Base-by-base conservation (phyloP, 1,284 basidiomycete genomes). In the Ganoderma sinense region DNA sequence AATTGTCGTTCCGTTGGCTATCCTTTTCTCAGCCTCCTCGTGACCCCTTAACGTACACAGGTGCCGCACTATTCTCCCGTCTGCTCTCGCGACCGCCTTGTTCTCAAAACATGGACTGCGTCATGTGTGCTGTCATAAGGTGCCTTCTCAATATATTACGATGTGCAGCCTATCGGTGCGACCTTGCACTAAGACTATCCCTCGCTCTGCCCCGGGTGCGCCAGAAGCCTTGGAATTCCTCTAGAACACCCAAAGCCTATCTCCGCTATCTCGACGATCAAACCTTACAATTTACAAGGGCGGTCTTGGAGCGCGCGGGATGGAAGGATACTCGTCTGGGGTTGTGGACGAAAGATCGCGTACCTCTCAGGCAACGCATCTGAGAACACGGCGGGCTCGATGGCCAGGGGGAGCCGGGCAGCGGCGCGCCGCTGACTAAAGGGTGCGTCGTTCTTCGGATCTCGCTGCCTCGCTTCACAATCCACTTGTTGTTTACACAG, bases 231-330 rank as follows among this genome's bases (percentile, higher is more conserved):
- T n/a, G 5, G 16, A 58, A n/a, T 20, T 58, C 16, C 55, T 36
- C 55, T 58, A 36, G 55, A 58, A 58, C 55, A 26, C 31, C 14
- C 55, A 58, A 33, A 58, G 26, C 2, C 56, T 59, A 59, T 59
- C 56, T 39, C 56, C 56, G 56, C 33, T 23, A 59, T 59, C 56
- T 59, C n/a, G n/a, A 20, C 33, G 56, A 59, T 59, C 56, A 31
- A 59, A 59, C 56, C 56, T 59, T 59, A 11, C 56, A 59, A 59
- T 59, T 59, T 59, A 59, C 56, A 20, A 59, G 29, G 56, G 13
- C 48, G 23, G 23, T 8, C 48, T 14, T 51, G 48, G 23, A 51
- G 10, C 11, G 48, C 48, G 23, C 23, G 23, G n/a, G 45, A 48
- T 48, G 45, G 45, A 51, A 51, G 11, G n/a, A 26, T 51, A 23